Evolutionary conservation across 2,329 filamentous ascomycete genomes (phyloP), one percentile per base, ranked within the genome.

Genomic region (Sporothrix schenckii): DNA sequence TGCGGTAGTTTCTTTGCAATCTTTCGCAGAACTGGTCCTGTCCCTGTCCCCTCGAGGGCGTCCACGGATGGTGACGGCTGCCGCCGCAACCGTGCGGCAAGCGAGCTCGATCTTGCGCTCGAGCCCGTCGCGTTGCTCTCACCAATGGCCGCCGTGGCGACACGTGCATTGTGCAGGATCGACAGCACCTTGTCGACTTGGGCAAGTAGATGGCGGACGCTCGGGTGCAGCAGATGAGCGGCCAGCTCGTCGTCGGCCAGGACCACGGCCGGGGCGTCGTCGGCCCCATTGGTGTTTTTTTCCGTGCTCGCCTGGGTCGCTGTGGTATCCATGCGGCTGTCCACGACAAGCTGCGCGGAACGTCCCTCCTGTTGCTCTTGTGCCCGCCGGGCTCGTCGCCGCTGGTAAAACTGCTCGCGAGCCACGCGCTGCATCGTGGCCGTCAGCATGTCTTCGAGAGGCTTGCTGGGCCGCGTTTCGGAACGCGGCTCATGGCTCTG

Each of bases 241-340:
- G 92, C 91, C 63, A 83, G 77, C 1, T 91, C 88, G 74, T 97
- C 93, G 75, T 97, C 90, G 1, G 88, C 85, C 9, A 91, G 85
- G 5, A 92, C 79, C 2, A 85, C 82, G 0, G 91, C 41, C 19
- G 54, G 44, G 39, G 50, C 49, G 39, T 39, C 47, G 16, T 19
- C 47, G 16, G 21, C 27, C n/a, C 14, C 21, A 27, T 21, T 21
- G 21, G 21, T 7, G 53, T 14, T 30, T 14, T 19, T 13, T 11
- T 16, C 34, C 7, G 34, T 9, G 34, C 2, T 2, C 4, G 39
- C n/a, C 19, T 41, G 13, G 34, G n/a, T 14, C 9, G 58, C 14
- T 11, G n/a, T 27, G 39, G 58, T 10, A 21, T 24, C 58, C 16
- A 21, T 47, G 39, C n/a, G 21, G 21, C 47, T 19, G n/a, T 27